Evolutionary conservation across 1,284 basidiomycete species (phyloP), one percentile per base, ranked within the genome.

Genomic region (Mrakiaceae sp.): DNA sequence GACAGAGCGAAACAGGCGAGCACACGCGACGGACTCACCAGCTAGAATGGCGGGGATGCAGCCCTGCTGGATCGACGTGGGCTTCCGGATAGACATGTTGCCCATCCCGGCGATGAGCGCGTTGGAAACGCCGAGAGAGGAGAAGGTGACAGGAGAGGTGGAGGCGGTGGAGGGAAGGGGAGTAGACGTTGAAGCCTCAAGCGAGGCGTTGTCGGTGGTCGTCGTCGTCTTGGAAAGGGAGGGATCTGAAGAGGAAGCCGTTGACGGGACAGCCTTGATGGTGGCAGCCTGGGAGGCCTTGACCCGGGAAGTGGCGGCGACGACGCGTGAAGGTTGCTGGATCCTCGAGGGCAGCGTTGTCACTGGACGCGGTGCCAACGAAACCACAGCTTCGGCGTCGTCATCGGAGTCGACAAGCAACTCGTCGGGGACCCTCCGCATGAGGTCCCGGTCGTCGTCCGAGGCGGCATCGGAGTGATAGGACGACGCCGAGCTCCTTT

Each of bases 11-110:
- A 27, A 27, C 27, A 27, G 27, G 27, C 27, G 44, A 43, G 9
- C 14, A 53, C 2, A 52, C 43, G 12, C 16, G 11, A 10, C 52
- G 27, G 5, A 43, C 50, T 40, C 71, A 87, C 90, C 90, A 76
- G 81, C 78, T 42, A 98, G 79, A 62, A 98, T 83, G 4, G 87
- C 85, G 3, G 91, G 91, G 70, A 98, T 88, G 74, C 94, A 96
- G 3, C 88, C 88, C 0, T 82, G 80, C 74, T 99, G 95, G 60
- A 99, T 88, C 67, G 88, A 86, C 0, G 95, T 98, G 0, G 95
- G 95, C 2, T 78, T 76, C 55, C 81, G 81, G 70, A 98, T 98
- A 14, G 90, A 89, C 83, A 98, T 91, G 43, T 83, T 81, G 27
- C 79, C 79, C 55, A 98, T 81, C 1, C 90, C 85, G 11, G 79